phyloP scores from a whole-genome alignment of 1,139 yeast species.

The Candida tropicalis region DNA sequence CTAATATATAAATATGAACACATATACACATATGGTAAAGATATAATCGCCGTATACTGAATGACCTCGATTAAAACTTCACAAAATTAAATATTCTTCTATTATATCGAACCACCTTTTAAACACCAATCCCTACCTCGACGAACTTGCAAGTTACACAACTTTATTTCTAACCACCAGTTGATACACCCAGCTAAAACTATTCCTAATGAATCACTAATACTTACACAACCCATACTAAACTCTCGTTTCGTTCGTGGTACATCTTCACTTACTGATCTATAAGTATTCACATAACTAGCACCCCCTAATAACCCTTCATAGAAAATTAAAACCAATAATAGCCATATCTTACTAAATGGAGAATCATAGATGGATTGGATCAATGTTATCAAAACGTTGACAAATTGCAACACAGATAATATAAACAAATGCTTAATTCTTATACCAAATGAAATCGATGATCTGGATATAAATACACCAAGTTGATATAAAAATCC shows the following conservation, averaged over 20 bases:
- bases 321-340: slow-evolving; percentile 68
- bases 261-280: slow-evolving; percentile 70
- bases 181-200: slow-evolving; percentile 79
- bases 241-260: slow-evolving; percentile 68
- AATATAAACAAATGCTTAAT: slow-evolving; percentile 61
- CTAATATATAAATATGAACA: too few species aligned
- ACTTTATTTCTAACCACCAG: slow-evolving; percentile 67
- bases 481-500: slow-evolving; percentile 94
- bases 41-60: too few species aligned
- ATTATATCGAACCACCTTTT: slow-evolving; percentile 17
- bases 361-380: slow-evolving; percentile 73
- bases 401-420: slow-evolving; percentile 67
- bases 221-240: slow-evolving; percentile 90
- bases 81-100: too few species aligned
- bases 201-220: slow-evolving; percentile 89
- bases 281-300: slow-evolving; percentile 85
- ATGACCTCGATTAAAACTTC: too few species aligned
- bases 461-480: slow-evolving; percentile 86
- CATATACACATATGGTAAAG: too few species aligned
- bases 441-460: slow-evolving; percentile 65
- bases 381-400: slow-evolving; percentile 56
- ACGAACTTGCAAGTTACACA: slow-evolving; percentile 71
- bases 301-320: slow-evolving; percentile 92
- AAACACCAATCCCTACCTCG: slow-evolving; percentile 69
- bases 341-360: slow-evolving; percentile 53